Base-by-base conservation (phyloP, 202 grass and related monocot species). In the Saccharum hybrid region DNA sequence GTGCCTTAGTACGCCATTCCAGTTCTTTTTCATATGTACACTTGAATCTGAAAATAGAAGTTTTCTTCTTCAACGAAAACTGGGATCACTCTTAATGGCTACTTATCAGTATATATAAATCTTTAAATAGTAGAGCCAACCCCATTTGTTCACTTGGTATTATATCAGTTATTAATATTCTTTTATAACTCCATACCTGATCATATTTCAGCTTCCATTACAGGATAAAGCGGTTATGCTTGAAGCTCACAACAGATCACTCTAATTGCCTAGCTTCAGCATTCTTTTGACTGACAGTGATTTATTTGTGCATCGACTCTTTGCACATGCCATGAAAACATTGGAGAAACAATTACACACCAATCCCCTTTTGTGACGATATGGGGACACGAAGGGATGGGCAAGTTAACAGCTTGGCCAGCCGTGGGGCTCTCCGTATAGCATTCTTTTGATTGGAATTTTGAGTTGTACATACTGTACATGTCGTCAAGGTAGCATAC, bases 151-250 rank as follows among this genome's bases (percentile, higher is more conserved):
- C 30, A 57, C 19, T 71, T 22, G 56, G 22, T 81, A 48, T 67
- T 18, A 26, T 57, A 61, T 63, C 2, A 63, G 18, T 73, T 69
- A 41, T 68, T 63, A 36, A 30, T 80, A 51, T 70, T 70, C 33
- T 75, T 77, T 83, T 86, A 3, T 65, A 64, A 59, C 86, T 89
- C 26, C 75, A 72, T 78, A 51, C 86, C 70, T 92, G 65, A 90
- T 86, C 63, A 81, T 74, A 88, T 84, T 90, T 91, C 77, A 60
- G 84, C 72, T 91, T 28, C 87, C 72, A 82, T 91, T 88, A 61
- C 93, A 98, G 91, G 93, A 94, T 43, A 98, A 93, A 82, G 51
- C 78, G 57, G 89, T 63, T 30, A 89, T 93, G 80, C 93, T 94
- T 86, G 91, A 98, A 78, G 76, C 66, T 26, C 74, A 94, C 88